Evolutionary conservation across 345 rosid genomes (phyloP), one percentile per base, ranked within the genome.

Genomic region (Jatropha curcas): DNA sequence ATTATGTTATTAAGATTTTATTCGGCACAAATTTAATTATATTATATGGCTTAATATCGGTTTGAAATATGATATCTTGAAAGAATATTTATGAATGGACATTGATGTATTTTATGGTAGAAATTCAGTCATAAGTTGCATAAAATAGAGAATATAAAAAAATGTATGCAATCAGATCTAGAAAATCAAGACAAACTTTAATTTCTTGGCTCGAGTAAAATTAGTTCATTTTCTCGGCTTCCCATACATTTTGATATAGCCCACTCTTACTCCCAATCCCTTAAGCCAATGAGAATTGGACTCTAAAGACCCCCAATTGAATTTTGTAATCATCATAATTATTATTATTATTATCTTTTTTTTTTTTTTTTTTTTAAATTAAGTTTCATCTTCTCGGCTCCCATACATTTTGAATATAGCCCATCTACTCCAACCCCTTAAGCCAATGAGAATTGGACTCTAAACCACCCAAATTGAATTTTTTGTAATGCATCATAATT

Each of bases 151-250:
- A 13, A 34, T 25, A n/a, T n/a, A n/a, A n/a, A n/a, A 34, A 34
- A 19, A 34, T 34, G 43, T 7, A 60, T 10, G 43, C 8, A 35
- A 39, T 35, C 7, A 19, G n/a, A 35, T 16, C 22, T 33, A 34
- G 45, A 2, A 61, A 19, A 61, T 34, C 25, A 35, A 34, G 22
- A n/a, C 57, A 35, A 7, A 60, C 24, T 30, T 27, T n/a, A 30
- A 27, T 58, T 12, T 34, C 43, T 19, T 60, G 25, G 20, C 17
- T 41, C 13, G 12, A 9, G 13, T 41, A 30, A 59, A 17, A 28
- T 59, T 14, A 59, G 31, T 60, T 60, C 24, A 33, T 60, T 60
- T n/a, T 60, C 25, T 33, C 19, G 65, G 65, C 37, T 60, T 60
- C 24, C 65, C 34, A 24, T 25, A 13, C 46, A 61, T 19, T 61